These are phyloP conservation scores for Cadophora luteo-olivacea DNA, from an alignment of 2,329 filamentous ascomycete genomes.

Conservation along the genomic window DNA sequence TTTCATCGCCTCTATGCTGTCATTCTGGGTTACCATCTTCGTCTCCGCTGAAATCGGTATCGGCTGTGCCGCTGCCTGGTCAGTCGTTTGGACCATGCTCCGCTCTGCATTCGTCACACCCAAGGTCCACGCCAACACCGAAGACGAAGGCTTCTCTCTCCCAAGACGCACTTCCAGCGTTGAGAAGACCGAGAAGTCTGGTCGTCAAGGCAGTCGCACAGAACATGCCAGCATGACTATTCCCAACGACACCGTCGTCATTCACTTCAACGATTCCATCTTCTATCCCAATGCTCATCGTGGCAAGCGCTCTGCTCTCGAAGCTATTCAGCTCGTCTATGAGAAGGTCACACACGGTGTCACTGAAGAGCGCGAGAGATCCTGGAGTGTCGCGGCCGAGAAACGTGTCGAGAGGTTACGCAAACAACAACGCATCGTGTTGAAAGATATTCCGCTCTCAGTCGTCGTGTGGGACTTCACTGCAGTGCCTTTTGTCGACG, in stretches of 20 bases:
- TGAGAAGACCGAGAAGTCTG: slow-evolving; percentile 10
- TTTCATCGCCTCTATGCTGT: slow-evolving; percentile 67
- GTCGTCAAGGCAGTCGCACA: slow-evolving; percentile 3
- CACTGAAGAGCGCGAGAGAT: slow-evolving; percentile 14
- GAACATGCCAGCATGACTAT: slow-evolving; percentile 21
- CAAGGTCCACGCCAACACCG: slow-evolving; percentile 17
- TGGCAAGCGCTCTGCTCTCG: slow-evolving; percentile 15
- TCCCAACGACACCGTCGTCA: slow-evolving; percentile 21
- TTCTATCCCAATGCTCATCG: slow-evolving; percentile 30
- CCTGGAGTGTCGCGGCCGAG: slow-evolving; percentile 23
- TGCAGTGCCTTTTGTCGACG: slow-evolving; percentile 29
- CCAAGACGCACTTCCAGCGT: slow-evolving; percentile 14
- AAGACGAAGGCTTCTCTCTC: slow-evolving; percentile 16
- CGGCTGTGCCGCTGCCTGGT: slow-evolving; percentile 21
- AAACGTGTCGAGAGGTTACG: slow-evolving; percentile 23
- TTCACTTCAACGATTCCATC: slow-evolving; percentile 24
- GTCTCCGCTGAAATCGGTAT: slow-evolving; percentile 63
- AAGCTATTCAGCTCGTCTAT: slow-evolving; percentile 22
- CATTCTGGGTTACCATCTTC: slow-evolving; percentile 70
- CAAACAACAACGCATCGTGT: slow-evolving; percentile 17
- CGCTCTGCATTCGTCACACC: slow-evolving; percentile 24
- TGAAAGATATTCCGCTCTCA: slow-evolving; percentile 20
- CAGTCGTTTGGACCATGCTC: slow-evolving; percentile 25
- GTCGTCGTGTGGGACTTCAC: slow-evolving; percentile 32
- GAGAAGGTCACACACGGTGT: slow-evolving; percentile 1